phyloP scores from a whole-genome alignment of 2,329 filamentous ascomycete species.

The Myriosclerotinia duriaeana region DNA sequence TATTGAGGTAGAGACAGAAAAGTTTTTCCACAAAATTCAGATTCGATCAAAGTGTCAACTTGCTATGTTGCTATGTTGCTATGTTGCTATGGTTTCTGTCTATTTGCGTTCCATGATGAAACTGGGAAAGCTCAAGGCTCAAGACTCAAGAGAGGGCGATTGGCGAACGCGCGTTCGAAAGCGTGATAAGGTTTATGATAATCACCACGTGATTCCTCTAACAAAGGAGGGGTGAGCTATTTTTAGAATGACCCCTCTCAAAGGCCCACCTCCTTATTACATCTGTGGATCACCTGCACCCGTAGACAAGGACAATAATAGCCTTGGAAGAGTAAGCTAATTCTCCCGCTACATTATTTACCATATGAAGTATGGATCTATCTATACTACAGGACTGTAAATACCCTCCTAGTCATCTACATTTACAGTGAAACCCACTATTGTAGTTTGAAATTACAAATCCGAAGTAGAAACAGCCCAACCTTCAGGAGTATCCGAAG shows the following conservation, averaged over 20 bases:
- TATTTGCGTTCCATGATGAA: slow-evolving; percentile 14
- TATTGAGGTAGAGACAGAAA: neutral
- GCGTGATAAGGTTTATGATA: slow-evolving; percentile 7
- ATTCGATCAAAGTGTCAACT: neutral
- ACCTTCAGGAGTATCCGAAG: slow-evolving; percentile 26
- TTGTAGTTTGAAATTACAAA: slow-evolving; percentile 16
- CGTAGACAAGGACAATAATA: neutral
- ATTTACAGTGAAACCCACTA: neutral
- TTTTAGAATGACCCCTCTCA: neutral
- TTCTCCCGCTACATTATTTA: neutral
- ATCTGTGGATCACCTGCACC: neutral
- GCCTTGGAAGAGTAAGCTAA: neutral
- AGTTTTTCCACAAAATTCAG: neutral
- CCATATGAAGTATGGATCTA: neutral
- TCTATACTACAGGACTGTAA: slow-evolving; percentile 19
- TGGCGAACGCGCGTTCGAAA: slow-evolving; percentile 13
- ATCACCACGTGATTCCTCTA: slow-evolving; percentile 18
- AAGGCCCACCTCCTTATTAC: neutral
- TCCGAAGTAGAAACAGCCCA: slow-evolving; percentile 21
- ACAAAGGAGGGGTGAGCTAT: slow-evolving; percentile 14
- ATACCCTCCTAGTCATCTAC: neutral
- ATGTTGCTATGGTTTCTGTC: slow-evolving; percentile 3
- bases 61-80: neutral
- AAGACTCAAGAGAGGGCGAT: slow-evolving; percentile 11
- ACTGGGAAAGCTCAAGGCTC: slow-evolving; percentile 2